These are phyloP conservation scores for Penicillium psychrofluorescens DNA, from an alignment of 495 filamentous ascomycete genomes.

Conservation along the genomic window DNA sequence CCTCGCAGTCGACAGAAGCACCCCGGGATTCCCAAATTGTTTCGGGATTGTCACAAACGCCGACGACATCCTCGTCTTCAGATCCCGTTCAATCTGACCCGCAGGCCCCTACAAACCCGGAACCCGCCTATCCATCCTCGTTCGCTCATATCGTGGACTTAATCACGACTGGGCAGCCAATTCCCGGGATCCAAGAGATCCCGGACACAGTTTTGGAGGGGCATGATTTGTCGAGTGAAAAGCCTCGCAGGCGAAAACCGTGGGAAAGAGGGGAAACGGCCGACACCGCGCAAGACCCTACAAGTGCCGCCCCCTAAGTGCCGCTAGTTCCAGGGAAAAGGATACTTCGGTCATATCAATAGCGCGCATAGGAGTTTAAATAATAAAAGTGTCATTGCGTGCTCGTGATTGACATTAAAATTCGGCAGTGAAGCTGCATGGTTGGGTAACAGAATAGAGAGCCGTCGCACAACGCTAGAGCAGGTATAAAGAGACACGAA, in stretches of 20 bases:
- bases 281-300: constrained; percentile 1
- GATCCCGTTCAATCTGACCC: not conserved
- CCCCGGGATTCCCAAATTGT: not conserved
- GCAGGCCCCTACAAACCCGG: constrained; percentile 7
- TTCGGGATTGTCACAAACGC: not conserved
- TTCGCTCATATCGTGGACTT: constrained; percentile 88
- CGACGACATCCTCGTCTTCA: not conserved
- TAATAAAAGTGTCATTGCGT: constrained; percentile 3
- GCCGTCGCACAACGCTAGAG: too few relatives aligned
- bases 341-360: too few relatives aligned
- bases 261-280: constrained; percentile 57
- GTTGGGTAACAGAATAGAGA: constrained; percentile 2
- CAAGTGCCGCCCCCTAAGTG: constrained; percentile 2
- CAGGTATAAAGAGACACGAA: not conserved
- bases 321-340: not conserved
- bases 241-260: constrained; percentile 59
- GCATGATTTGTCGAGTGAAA: constrained; percentile 45
- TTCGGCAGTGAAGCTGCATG: not conserved
- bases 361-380: too few relatives aligned
- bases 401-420: constrained; percentile 2
- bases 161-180: constrained; percentile 73
- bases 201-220: constrained; percentile 71
- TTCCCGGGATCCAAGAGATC: constrained; percentile 86
- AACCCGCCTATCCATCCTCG: constrained; percentile 69
- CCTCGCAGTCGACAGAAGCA: constrained; percentile 5